A percentile compares a stretch with the other conserved stretches of the same genome.
Evolutionary conservation across 208 protist species (phyloP).

Genomic region (Leptomonas seymouri): DNA sequence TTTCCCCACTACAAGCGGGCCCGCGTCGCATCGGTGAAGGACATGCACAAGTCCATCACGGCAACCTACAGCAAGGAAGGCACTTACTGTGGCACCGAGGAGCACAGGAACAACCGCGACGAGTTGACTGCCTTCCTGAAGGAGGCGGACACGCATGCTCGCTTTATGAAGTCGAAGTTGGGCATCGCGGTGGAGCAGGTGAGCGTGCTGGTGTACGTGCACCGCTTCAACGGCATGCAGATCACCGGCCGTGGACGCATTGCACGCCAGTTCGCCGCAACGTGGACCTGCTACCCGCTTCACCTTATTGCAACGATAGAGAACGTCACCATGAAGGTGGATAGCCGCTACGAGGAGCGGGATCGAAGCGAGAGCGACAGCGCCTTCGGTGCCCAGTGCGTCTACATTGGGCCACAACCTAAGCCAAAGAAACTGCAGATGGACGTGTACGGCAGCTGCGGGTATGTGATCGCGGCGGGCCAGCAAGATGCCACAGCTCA

Average conservation of each 20-base stretch:
- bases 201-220: constrained; percentile 80
- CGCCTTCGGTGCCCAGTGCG: constrained; percentile 51
- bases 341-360: constrained; percentile 78
- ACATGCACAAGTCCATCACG: constrained; percentile 45
- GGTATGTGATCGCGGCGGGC: constrained; percentile 42
- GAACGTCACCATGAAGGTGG: constrained; percentile 65
- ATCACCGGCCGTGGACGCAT: constrained; percentile 58
- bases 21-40: constrained; percentile 70
- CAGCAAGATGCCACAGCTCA: constrained; percentile 34
- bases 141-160: constrained; percentile 70
- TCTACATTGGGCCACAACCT: constrained; percentile 78
- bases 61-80: constrained; percentile 67
- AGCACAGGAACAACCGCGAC: constrained; percentile 67
- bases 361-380: constrained; percentile 62
- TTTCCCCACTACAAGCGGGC: constrained; percentile 91
- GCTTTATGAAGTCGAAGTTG: constrained; percentile 81
- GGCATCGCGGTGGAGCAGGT: constrained; percentile 70
- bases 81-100: constrained; percentile 55
- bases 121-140: constrained; percentile 61
- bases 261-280: constrained; percentile 69
- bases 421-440: constrained; percentile 37
- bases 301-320: constrained; percentile 59
- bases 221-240: constrained; percentile 81
- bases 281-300: constrained; percentile 82
- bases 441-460: constrained; percentile 60